A percentile compares a stretch with the other conserved stretches of the same genome.
Evolutionary conservation across 306 rosid species (phyloP).

Genomic region (Vigna trinervia): DNA sequence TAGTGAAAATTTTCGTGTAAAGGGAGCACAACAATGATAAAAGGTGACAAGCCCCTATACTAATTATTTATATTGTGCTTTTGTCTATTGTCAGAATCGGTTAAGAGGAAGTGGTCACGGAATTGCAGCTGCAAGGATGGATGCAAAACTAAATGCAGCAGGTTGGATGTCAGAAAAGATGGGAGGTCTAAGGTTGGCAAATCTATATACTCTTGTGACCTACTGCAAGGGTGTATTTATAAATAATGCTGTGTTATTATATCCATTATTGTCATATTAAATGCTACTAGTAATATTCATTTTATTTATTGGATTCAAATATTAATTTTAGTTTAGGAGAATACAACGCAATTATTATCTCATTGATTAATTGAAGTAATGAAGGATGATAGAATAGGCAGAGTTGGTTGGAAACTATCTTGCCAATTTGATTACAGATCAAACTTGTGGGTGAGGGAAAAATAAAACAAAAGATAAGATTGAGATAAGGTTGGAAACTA

Average conservation of each 20-base stretch:
- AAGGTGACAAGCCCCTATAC: constrained; percentile 21
- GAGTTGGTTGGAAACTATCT: background rate
- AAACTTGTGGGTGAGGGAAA: background rate
- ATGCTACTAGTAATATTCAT: constrained; percentile 25
- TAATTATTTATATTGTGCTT: constrained; percentile 26
- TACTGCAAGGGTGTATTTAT: constrained; percentile 26
- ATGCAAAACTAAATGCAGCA: constrained; percentile 86
- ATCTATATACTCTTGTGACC: constrained; percentile 37
- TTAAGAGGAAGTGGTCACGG: constrained; percentile 98
- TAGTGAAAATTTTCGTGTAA: constrained; percentile 13
- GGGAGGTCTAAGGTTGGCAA: constrained; percentile 94
- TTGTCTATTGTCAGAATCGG: constrained; percentile 71
- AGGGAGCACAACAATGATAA: constrained; percentile 29
- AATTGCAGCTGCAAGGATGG: constrained; percentile 98
- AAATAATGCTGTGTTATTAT: constrained; percentile 27
- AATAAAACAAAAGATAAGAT: background rate
- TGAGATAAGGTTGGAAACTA: background rate
- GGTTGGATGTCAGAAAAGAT: constrained; percentile 97
- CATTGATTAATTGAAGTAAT: constrained; percentile 10
- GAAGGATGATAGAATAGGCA: constrained; percentile 1
- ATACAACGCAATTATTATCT: background rate
- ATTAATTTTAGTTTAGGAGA: background rate
- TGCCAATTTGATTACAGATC: background rate
- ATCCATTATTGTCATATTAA: constrained; percentile 25
- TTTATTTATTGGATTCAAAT: background rate